These are phyloP conservation scores for Saccharomyces hybrid DNA, from an alignment of 1,139 yeast species.

Conservation along the genomic window DNA sequence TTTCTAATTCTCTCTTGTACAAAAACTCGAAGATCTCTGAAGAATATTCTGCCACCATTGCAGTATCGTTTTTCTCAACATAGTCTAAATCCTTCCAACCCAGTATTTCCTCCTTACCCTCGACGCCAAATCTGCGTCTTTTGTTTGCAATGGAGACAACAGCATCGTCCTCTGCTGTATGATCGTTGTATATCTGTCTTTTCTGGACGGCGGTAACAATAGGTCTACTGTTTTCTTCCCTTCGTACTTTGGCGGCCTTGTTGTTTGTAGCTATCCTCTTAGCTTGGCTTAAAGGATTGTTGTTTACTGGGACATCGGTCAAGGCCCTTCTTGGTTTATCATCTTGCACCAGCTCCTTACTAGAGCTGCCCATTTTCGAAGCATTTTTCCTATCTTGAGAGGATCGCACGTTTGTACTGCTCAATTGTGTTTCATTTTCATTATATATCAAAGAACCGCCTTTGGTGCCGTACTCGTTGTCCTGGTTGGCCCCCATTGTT, in stretches of 20 bases:
- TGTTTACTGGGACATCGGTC: slow-evolving; percentile 12
- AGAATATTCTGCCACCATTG: slow-evolving; percentile 87
- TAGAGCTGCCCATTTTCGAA: not conserved
- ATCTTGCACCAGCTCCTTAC: not conserved
- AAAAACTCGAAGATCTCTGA: slow-evolving; percentile 74
- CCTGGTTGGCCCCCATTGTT: not conserved
- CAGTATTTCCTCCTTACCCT: slow-evolving; percentile 22
- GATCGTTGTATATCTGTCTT: slow-evolving; percentile 14
- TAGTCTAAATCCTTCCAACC: slow-evolving; percentile 71
- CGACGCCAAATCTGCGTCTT: slow-evolving; percentile 12
- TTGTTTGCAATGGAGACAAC: slow-evolving; percentile 7
- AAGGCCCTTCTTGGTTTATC: slow-evolving; percentile 8
- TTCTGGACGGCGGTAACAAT: slow-evolving; percentile 7
- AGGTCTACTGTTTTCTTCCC: slow-evolving; percentile 11
- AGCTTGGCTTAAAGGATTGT: not conserved
- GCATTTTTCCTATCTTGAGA: not conserved
- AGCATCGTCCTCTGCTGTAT: not conserved
- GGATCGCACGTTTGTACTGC: not conserved
- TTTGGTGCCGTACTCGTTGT: not conserved
- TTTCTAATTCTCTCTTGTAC: slow-evolving; percentile 58
- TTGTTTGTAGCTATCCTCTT: slow-evolving; percentile 1
- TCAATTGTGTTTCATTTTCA: not conserved
- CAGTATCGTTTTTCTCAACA: slow-evolving; percentile 76
- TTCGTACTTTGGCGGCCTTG: slow-evolving; percentile 12
- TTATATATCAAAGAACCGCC: not conserved